Percentiles rank a stretch among this genome's conserved stretches.
Conservation (phyloP, 1,139 yeast genomes). For the Kodamaea alishanica region DNA sequence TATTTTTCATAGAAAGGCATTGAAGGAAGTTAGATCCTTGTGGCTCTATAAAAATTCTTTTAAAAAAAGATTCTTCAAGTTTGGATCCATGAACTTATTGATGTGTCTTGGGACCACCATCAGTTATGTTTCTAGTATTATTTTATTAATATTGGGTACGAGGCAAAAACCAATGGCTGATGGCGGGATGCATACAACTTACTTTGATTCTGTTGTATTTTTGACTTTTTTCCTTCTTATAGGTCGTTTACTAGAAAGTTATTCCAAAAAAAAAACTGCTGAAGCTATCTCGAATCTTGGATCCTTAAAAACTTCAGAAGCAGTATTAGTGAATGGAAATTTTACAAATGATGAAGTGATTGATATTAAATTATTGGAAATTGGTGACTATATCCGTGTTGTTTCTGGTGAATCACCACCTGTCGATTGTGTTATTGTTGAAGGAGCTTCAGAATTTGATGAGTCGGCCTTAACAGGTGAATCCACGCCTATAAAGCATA, state of each 20-base stretch:
- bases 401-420: constrained; percentile 72
- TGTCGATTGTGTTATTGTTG: constrained; percentile 60
- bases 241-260: constrained; percentile 65
- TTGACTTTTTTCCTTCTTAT: constrained; percentile 65
- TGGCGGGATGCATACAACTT: constrained; percentile 56
- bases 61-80: constrained; percentile 54
- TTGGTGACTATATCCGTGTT: constrained; percentile 58
- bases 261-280: constrained; percentile 64
- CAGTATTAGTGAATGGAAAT: constrained; percentile 42
- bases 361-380: constrained; percentile 54
- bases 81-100: constrained; percentile 75
- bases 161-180: constrained; percentile 2
- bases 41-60: constrained; percentile 59
- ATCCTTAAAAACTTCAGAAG: constrained; percentile 47
- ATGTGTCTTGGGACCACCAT: constrained; percentile 72
- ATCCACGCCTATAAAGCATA: constrained; percentile 47
- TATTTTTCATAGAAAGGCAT: constrained; percentile 64
- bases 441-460: constrained; percentile 60
- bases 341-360: constrained; percentile 34
- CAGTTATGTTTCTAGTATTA: constrained; percentile 67
- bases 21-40: constrained; percentile 52
- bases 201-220: constrained; percentile 77
- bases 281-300: constrained; percentile 57
- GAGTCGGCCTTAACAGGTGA: constrained; percentile 82
- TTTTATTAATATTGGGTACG: constrained; percentile 33